Conservation (phyloP, 352 stramenopile genomes). For the Globisporangium iwayamae region DNA sequence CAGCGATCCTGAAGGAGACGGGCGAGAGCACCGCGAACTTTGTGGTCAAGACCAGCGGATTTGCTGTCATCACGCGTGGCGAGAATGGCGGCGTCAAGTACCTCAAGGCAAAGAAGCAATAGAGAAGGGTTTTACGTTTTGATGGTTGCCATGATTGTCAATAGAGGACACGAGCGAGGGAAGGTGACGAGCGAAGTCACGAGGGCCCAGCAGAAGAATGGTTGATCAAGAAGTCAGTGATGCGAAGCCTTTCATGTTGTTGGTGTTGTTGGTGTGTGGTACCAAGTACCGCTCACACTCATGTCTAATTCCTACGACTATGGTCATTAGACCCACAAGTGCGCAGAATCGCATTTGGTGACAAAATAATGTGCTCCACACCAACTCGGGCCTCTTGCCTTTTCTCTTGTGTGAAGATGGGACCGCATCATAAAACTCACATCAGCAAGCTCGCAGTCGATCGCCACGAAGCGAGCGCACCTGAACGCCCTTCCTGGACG, state of each 20-base stretch:
- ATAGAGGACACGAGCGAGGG: background rate
- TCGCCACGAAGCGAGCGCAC: background rate
- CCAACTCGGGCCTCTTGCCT: background rate
- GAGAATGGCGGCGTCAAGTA: slow-evolving; percentile 47
- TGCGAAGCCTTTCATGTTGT: no score
- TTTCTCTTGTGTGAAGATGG: background rate
- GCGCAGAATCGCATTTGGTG: no score
- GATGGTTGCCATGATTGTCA: no score
- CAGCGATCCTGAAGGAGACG: slow-evolving; percentile 46
- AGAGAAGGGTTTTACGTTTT: background rate
- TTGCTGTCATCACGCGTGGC: slow-evolving; percentile 61
- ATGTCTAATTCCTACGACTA: no score
- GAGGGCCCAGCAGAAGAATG: background rate
- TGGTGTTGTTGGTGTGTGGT: no score
- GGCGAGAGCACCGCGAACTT: slow-evolving; percentile 62
- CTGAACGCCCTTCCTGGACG: background rate
- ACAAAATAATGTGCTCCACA: background rate
- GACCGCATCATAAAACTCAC: background rate
- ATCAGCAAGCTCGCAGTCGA: background rate
- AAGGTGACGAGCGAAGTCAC: background rate
- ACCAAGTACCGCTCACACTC: no score
- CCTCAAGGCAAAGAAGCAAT: slow-evolving; percentile 19
- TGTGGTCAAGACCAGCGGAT: slow-evolving; percentile 35
- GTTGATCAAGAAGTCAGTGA: no score
- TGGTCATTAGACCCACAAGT: no score